Conservation (phyloP, 306 rosid species). For the Purshia tridentata region DNA sequence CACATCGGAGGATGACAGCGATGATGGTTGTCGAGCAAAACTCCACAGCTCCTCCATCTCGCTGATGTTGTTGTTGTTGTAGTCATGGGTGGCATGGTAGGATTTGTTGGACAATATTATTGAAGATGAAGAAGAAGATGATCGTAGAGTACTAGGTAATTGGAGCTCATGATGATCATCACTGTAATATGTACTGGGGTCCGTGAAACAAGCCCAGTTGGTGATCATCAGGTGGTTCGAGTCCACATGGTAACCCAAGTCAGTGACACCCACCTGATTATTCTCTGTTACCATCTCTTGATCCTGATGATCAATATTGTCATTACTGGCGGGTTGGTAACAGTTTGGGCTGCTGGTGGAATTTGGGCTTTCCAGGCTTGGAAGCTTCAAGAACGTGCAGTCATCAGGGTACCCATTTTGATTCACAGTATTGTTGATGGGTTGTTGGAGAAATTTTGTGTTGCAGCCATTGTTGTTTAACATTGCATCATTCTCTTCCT, state of each 20-base stretch:
- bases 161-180: conserved; percentile 43
- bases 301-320: no score
- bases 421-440: conserved; percentile 25
- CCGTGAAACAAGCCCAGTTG: conserved; percentile 66
- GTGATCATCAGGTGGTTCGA: conserved; percentile 32
- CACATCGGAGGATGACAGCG: conserved; percentile 57
- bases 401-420: conserved; percentile 28
- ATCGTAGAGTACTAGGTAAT: conserved; percentile 45
- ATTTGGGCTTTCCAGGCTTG: conserved; percentile 71
- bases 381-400: conserved; percentile 60
- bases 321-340: conserved; percentile 44
- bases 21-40: conserved; percentile 51
- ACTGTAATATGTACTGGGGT: conserved; percentile 38
- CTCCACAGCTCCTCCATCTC: conserved; percentile 81
- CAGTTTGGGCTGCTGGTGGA: conserved; percentile 46
- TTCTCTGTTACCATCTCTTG: conserved; percentile 22
- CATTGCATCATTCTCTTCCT: conserved; percentile 51
- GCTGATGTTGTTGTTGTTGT: conserved; percentile 43
- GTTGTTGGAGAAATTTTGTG: conserved; percentile 24
- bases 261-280: conserved; percentile 29
- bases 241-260: conserved; percentile 36
- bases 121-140: conserved; percentile 43
- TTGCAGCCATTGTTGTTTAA: not conserved
- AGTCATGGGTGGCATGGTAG: conserved; percentile 27
- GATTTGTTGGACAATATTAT: conserved; percentile 20